Percentiles rank a stretch among this genome's conserved stretches.
Conservation (phyloP, 1,284 basidiomycete genomes). For the Gastroboletus turbinatus region DNA sequence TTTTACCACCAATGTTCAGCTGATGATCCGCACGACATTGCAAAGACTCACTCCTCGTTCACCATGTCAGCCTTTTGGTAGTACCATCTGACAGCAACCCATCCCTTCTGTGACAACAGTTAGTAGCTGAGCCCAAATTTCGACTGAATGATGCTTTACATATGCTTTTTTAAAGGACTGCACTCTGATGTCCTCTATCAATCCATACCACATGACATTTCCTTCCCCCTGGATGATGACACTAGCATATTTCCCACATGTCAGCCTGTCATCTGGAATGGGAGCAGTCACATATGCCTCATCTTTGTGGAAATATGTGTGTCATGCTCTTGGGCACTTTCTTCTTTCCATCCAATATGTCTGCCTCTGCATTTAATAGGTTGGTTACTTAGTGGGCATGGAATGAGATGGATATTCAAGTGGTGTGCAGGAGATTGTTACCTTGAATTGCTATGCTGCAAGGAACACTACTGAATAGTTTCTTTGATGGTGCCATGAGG, state of each 20-base stretch:
- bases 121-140: background rate
- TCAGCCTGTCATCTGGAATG: background rate
- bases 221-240: background rate
- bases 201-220: background rate
- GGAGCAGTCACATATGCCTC: background rate
- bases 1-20: background rate
- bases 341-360: background rate
- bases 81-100: background rate
- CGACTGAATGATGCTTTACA: background rate
- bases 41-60: background rate
- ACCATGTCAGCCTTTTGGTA: background rate
- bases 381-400: background rate
- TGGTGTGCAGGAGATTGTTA: background rate
- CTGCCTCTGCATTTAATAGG: background rate
- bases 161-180: background rate
- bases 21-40: background rate
- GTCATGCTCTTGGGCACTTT: background rate
- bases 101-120: background rate
- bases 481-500: background rate
- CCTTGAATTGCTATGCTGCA: background rate
- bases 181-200: background rate
- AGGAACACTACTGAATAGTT: background rate
- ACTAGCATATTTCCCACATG: background rate
- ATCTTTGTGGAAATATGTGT: background rate
- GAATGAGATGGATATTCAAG: background rate